A percentile compares a stretch with the other conserved stretches of the same genome.
Evolutionary conservation across 2,329 filamentous ascomycete species (phyloP).

Genomic region (Diaporthe citrichinensis): DNA sequence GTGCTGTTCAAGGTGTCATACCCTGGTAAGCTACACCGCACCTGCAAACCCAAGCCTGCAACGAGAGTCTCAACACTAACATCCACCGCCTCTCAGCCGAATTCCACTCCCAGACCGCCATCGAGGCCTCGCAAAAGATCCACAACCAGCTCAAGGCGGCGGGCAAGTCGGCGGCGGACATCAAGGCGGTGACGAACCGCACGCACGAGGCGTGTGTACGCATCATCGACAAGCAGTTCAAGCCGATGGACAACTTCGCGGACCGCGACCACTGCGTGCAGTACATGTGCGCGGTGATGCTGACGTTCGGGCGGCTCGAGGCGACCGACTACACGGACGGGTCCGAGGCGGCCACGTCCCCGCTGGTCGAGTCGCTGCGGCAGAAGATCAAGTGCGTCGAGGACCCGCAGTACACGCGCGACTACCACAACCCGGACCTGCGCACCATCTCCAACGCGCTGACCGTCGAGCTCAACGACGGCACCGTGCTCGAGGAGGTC

Average conservation of each 20-base stretch:
- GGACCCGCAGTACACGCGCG: constrained; percentile 92
- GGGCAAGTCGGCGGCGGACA: constrained; percentile 94
- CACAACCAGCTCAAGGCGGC: constrained; percentile 84
- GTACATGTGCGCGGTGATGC: constrained; percentile 99
- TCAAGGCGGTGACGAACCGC: constrained; percentile 92
- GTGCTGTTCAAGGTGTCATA: constrained; percentile 99
- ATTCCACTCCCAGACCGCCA: constrained; percentile 98
- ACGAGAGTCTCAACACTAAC: not conserved
- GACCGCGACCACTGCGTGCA: constrained; percentile 99
- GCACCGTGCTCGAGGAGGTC: constrained; percentile 90
- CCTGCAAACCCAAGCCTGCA: too few relatives aligned
- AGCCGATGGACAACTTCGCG: constrained; percentile 99
- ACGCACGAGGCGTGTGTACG: constrained; percentile 98
- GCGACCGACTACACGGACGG: constrained; percentile 95
- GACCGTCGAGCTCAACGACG: constrained; percentile 94
- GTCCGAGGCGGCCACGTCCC: constrained; percentile 90
- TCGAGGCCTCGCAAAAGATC: constrained; percentile 93
- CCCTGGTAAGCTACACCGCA: constrained; percentile 73
- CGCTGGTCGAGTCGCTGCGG: constrained; percentile 90
- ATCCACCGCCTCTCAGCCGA: constrained; percentile 72
- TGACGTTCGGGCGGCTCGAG: constrained; percentile 93
- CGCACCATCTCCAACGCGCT: constrained; percentile 98
- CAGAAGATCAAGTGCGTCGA: constrained; percentile 97
- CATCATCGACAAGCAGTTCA: constrained; percentile 99
- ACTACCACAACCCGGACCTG: constrained; percentile 95